These are phyloP conservation scores for Uronychia setigera DNA, from an alignment of 73 alveolate species.

Conservation along the genomic window DNA sequence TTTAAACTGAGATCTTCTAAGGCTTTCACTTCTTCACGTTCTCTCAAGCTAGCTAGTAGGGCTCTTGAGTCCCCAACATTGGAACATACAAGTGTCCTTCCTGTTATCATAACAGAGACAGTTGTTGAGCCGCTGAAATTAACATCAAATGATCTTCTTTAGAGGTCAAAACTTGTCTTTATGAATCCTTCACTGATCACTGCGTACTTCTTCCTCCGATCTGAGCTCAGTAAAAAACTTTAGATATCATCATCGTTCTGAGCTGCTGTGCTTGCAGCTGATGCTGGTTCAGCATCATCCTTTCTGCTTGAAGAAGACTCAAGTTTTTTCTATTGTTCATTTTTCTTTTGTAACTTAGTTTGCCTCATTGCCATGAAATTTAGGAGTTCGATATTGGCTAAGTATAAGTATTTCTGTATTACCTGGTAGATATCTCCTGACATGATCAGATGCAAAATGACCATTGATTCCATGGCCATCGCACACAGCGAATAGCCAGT, in stretches of 20 bases:
- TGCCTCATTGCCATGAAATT: constrained; percentile 1
- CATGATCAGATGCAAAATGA: constrained; percentile 83
- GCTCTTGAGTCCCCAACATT: constrained; percentile 53
- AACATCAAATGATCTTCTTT: constrained; percentile 21
- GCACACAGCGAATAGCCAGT: constrained; percentile 82
- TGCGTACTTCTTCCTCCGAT: constrained; percentile 16
- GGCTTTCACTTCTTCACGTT: constrained; percentile 5
- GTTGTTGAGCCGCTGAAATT: constrained; percentile 55
- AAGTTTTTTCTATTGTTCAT: constrained; percentile 14
- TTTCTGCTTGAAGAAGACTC: constrained; percentile 19
- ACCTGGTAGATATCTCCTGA: constrained; percentile 74
- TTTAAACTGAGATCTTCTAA: not conserved
- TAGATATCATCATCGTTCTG: not conserved
- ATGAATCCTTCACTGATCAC: constrained; percentile 15
- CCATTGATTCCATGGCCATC: constrained; percentile 98
- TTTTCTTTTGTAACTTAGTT: constrained; percentile 2
- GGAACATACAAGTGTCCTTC: constrained; percentile 26
- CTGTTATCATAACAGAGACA: constrained; percentile 11
- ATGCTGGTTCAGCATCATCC: not conserved
- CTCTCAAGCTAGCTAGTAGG: constrained; percentile 14
- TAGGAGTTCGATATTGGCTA: constrained; percentile 3
- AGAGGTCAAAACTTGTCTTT: constrained; percentile 15
- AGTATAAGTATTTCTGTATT: constrained; percentile 2
- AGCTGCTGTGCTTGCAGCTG: not conserved
- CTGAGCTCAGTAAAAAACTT: not conserved